phyloP scores from a whole-genome alignment of 306 rosid genomes.

The Alnus glutinosa region DNA sequence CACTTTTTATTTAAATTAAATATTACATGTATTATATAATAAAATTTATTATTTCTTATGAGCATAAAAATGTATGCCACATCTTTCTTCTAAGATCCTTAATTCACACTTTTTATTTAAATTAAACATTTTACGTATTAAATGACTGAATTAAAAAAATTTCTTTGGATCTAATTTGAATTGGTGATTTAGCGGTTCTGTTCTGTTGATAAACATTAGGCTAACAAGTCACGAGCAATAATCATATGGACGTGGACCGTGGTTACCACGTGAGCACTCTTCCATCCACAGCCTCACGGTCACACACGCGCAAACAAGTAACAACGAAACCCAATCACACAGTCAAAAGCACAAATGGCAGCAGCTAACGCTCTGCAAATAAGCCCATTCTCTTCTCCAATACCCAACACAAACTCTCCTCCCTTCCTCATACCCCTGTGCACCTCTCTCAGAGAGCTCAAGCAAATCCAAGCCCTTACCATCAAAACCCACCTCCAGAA shows the following conservation, averaged over 20 bases:
- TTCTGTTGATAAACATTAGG: no score
- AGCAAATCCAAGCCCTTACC: constrained; percentile 74
- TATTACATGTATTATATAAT: no score
- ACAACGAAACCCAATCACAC: not conserved
- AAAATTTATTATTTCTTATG: no score
- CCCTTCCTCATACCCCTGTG: constrained; percentile 67
- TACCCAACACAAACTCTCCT: constrained; percentile 30
- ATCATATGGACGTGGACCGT: not conserved
- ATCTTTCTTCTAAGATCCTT: no score
- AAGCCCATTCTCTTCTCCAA: constrained; percentile 42
- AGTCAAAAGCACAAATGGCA: constrained; percentile 37
- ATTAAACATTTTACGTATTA: no score
- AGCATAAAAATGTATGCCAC: no score
- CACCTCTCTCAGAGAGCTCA: constrained; percentile 55
- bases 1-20: no score
- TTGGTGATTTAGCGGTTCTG: no score
- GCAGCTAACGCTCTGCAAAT: constrained; percentile 35
- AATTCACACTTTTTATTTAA: no score
- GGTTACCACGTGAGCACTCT: not conserved
- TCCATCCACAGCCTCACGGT: not conserved
- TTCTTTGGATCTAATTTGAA: no score
- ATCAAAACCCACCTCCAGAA: constrained; percentile 66
- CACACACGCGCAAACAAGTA: not conserved
- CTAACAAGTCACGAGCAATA: no score
- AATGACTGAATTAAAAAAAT: no score